A percentile compares a stretch with the other conserved stretches of the same genome.
phyloP scores from a whole-genome alignment of 176 grass and related monocot species.

The Oryza longistaminata region DNA sequence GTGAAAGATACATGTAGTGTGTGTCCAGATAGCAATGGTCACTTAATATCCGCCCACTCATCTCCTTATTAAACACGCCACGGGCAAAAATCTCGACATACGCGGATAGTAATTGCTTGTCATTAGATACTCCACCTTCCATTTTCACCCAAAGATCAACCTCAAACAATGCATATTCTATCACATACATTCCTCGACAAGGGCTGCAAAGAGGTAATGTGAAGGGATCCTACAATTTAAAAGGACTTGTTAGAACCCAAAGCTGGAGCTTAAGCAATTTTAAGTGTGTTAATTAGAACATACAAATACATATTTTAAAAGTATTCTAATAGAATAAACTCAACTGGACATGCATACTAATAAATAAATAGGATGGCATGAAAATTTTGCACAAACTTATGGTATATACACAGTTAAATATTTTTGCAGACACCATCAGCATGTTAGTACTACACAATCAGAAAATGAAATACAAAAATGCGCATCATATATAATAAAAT shows the following conservation, averaged over 20 bases:
- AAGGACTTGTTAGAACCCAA: slow-evolving; percentile 7
- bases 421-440: not conserved
- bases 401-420: too few species aligned
- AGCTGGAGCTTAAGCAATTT: not conserved
- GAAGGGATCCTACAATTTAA: slow-evolving; percentile 28
- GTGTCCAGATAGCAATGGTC: slow-evolving; percentile 27
- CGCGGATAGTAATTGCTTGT: slow-evolving; percentile 22
- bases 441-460: too few species aligned
- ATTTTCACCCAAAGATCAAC: slow-evolving; percentile 38
- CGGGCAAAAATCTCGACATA: not conserved
- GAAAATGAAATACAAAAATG: not conserved
- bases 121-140: slow-evolving; percentile 21
- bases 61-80: not conserved
- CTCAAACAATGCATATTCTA: slow-evolving; percentile 38
- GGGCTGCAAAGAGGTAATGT: slow-evolving; percentile 32
- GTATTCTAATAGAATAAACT: not conserved
- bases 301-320: too few species aligned
- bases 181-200: slow-evolving; percentile 32
- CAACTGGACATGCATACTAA: not conserved
- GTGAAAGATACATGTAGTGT: not conserved
- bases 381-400: too few species aligned
- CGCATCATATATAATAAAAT: not conserved
- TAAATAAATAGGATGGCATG: too few species aligned
- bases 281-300: not conserved
- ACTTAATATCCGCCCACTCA: slow-evolving; percentile 17